Base-by-base conservation (phyloP, 139 green algal species). In the Chlorella sorokiniana region DNA sequence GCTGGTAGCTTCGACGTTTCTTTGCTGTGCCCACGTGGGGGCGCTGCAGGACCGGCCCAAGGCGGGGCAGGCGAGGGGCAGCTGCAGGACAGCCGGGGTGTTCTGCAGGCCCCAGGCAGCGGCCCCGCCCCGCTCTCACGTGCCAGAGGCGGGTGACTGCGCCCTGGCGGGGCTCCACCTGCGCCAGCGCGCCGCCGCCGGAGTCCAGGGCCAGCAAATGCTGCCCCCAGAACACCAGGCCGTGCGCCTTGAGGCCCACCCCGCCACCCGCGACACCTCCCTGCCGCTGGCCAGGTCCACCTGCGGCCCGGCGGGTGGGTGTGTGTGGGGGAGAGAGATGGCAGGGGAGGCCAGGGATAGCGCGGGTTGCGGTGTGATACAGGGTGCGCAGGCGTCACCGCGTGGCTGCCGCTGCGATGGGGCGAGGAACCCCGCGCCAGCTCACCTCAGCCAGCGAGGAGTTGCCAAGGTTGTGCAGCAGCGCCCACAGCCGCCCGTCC, bases 381-480 rank as follows among this genome's bases (percentile, higher is more conserved):
- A 16, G 11, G 48, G 14, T 22, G 63, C 8, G 8, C n/a, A 23
- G n/a, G 8, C 31, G 18, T 69, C 27, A 7, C 31, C 31, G n/a
- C n/a, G 18, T 35, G 9, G 41, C 73, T 80, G n/a, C 14, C 44
- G 25, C 38, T 11, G 1, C 31, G 1, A n/a, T n/a, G n/a, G n/a
- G n/a, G n/a, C n/a, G n/a, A n/a, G n/a, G n/a, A n/a, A n/a, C n/a
- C 35, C 29, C 25, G 37, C 72, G 91, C 88, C 83, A 82, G 7
- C 71, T 23, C 48, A 65, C 71, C 71, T 78, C 41, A 33, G 37
- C 71, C 9, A 67, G 48, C 33, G 18, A 16, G 3, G 71, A 78
- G 48, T 2, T 40, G 9, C 91, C 92, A 37, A 94, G 87, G 86
- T 95, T 95, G 86, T 96, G 91, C 83, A 95, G 87, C 88, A 96